Conservation (phyloP, 495 filamentous ascomycete species). For the Xylaria cubensis region DNA sequence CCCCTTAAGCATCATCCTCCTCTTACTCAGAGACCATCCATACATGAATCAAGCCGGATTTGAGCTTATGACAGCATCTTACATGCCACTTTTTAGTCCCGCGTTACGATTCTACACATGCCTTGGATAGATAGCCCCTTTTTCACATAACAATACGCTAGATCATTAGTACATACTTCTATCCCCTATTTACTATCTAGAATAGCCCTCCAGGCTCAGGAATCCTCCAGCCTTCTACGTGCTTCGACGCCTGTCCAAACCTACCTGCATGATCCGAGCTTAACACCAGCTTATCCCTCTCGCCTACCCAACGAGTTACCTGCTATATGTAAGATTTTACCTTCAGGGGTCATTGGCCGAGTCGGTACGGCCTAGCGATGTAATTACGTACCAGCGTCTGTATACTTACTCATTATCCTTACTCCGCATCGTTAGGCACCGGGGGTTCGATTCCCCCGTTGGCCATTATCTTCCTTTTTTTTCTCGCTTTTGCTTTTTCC, state of each 20-base stretch:
- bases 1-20: neutral
- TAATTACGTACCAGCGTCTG: neutral
- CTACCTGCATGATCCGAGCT: neutral
- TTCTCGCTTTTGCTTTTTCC: no score
- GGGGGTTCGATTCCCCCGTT: constrained; percentile 19
- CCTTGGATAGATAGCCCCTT: neutral
- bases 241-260: neutral
- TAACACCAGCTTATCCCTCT: neutral
- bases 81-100: neutral
- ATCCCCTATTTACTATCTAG: neutral
- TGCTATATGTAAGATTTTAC: neutral
- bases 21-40: neutral
- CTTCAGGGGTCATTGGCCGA: neutral
- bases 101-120: neutral
- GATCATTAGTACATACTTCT: neutral
- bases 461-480: neutral
- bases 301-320: neutral
- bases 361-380: neutral
- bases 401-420: neutral
- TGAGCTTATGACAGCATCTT: neutral
- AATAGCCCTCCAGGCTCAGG: neutral
- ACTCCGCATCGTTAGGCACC: constrained; percentile 1
- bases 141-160: no score
- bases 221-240: neutral
- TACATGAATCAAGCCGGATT: neutral